Evolutionary conservation across 371 early-diverging fungal genomes (phyloP).

Genomic region (Zancudomyces culisetae): DNA sequence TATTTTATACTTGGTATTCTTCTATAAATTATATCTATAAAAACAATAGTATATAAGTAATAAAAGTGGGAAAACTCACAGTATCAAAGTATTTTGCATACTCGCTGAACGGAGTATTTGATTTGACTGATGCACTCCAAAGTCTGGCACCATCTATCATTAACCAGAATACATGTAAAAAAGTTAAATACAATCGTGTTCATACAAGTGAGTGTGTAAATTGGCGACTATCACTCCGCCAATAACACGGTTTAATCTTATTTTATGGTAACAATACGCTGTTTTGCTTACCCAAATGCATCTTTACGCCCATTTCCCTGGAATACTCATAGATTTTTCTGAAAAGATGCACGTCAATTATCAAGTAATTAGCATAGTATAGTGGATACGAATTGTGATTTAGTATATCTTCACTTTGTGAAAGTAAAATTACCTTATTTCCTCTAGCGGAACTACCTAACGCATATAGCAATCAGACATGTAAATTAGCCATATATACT

Average conservation of each 20-base stretch:
- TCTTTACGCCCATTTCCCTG: slow-evolving; percentile 31
- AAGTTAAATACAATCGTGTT: too few relatives aligned
- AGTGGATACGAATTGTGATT: too few relatives aligned
- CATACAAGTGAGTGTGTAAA: too few relatives aligned
- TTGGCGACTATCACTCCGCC: too few relatives aligned
- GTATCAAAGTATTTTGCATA: slow-evolving; percentile 61
- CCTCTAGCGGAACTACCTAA: not conserved
- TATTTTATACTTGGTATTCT: too few relatives aligned
- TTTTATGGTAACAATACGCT: too few relatives aligned
- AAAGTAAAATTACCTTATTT: not conserved
- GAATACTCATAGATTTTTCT: slow-evolving; percentile 40
- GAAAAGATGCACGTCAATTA: slow-evolving; percentile 58
- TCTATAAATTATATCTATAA: too few relatives aligned
- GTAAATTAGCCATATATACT: not conserved
- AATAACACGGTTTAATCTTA: too few relatives aligned
- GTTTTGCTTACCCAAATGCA: slow-evolving; percentile 42
- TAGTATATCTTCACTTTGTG: too few relatives aligned
- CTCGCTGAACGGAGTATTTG: slow-evolving; percentile 42
- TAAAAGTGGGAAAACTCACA: slow-evolving; percentile 34
- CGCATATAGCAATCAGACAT: not conserved
- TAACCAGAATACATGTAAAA: too few relatives aligned
- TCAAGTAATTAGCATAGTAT: too few relatives aligned
- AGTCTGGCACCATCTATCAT: slow-evolving; percentile 76
- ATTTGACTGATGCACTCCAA: slow-evolving; percentile 69
- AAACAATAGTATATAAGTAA: not conserved